These are phyloP conservation scores for Vigna nakashimae DNA, from an alignment of 306 rosid species.

Conservation along the genomic window DNA sequence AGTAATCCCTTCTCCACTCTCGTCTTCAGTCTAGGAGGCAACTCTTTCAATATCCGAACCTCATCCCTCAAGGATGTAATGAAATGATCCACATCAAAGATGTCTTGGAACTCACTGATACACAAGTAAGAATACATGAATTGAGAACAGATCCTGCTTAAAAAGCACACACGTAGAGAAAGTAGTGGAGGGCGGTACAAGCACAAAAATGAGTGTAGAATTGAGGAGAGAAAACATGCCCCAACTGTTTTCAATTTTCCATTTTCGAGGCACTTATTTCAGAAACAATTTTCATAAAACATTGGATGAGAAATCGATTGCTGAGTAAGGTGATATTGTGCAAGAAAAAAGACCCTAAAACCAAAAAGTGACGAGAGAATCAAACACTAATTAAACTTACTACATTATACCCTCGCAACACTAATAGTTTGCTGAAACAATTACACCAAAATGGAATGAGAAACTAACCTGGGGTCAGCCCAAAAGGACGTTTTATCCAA, in stretches of 20 bases:
- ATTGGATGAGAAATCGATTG: background rate
- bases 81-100: constrained; percentile 91
- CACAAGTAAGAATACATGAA: constrained; percentile 8
- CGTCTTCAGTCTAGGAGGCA: constrained; percentile 87
- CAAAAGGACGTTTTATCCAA: constrained; percentile 92
- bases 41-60: constrained; percentile 88
- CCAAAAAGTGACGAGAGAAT: background rate
- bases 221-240: background rate
- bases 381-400: background rate
- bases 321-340: background rate
- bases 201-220: background rate
- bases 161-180: background rate
- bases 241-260: background rate
- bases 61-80: constrained; percentile 94
- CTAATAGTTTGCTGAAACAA: constrained; percentile 13
- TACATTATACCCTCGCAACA: background rate
- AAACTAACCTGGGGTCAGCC: constrained; percentile 91
- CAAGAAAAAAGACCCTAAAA: background rate
- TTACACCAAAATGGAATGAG: constrained; percentile 7
- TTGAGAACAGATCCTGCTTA: constrained; percentile 4
- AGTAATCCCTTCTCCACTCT: constrained; percentile 75
- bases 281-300: background rate
- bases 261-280: background rate
- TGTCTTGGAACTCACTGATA: constrained; percentile 90
- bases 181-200: background rate